Evolutionary conservation across 2,329 filamentous ascomycete genomes (phyloP), one percentile per base, ranked within the genome.

Genomic region (Pseudogymnoascus sp.): DNA sequence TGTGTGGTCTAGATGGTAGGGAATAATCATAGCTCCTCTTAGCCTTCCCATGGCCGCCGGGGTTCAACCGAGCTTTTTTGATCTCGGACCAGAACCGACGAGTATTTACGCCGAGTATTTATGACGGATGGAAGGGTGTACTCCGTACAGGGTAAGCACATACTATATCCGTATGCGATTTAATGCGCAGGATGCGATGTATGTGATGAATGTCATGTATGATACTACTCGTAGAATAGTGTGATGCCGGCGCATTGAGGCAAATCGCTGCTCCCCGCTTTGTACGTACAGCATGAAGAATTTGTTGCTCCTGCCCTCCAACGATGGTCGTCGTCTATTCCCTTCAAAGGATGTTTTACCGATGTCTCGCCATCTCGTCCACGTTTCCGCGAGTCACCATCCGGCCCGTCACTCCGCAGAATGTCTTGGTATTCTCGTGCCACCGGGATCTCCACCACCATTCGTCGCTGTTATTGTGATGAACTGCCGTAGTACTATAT

Each of bases 1-100:
- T 56, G n/a, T 34, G 50, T 56, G 50, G 50, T 56, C 50, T 56
- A 34, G 50, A 21, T 56, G 50, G 50, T 8, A 56, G 16, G 28
- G 28, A 34, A 18, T 34, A 34, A 11, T 56, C 50, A 56, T 56
- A 56, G 50, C n/a, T 56, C 28, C 50, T 56, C 50, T 34, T 56
- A 21, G 50, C n/a, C 50, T 34, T 56, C 4, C 10, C 25, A 56
- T 34, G 5, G n/a, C n/a, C 10, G 25, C 50, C 50, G 28, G 28
- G 10, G 28, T 34, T 56, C 50, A 56, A 34, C 50, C 50, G 50
- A 56, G 31, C 8, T 34, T 34, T 23, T 23, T 34, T 34, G 31
- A 34, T 34, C 31, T 56, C 50, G 50, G 50, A 56, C 50, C 50
- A 56, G 10, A 56, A 56, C 50, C 50, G 50, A 56, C 25, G 50